Percentiles rank a stretch among this genome's conserved stretches.
phyloP scores from a whole-genome alignment of 2,329 filamentous ascomycete genomes.

The Cytospora chrysosperma region DNA sequence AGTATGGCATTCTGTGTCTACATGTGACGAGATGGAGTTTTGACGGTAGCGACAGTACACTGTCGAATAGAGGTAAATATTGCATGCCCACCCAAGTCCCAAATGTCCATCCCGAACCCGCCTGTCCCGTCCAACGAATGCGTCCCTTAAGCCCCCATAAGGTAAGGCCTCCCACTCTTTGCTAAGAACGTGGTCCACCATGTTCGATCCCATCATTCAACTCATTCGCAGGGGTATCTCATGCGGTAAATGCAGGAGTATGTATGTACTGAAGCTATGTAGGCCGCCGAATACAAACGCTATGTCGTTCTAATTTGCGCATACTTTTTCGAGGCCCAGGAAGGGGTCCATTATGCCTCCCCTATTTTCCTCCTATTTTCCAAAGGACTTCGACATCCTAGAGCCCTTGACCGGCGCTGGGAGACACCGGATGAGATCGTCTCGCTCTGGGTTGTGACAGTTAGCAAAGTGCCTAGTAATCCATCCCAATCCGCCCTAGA shows the following conservation, averaged over 20 bases:
- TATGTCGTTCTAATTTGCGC: constrained; percentile 3
- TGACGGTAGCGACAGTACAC: neutral
- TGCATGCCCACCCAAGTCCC: neutral
- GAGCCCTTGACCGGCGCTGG: constrained; percentile 58
- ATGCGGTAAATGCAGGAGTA: constrained; percentile 25
- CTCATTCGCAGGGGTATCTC: constrained; percentile 22
- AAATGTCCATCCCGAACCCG: neutral
- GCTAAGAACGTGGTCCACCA: neutral
- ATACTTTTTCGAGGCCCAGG: neutral
- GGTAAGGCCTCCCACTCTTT: neutral
- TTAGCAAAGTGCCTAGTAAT: constrained; percentile 24
- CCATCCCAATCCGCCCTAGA: neutral
- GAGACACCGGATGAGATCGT: constrained; percentile 50
- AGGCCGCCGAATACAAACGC: constrained; percentile 19
- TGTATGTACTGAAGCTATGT: constrained; percentile 11
- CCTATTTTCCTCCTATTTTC: constrained; percentile 26
- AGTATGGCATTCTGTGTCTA: neutral
- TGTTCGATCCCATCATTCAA: constrained; percentile 4
- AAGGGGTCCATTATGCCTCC: neutral
- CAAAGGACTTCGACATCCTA: constrained; percentile 34
- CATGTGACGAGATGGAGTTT: neutral
- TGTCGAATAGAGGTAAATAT: neutral
- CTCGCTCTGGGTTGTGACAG: constrained; percentile 46
- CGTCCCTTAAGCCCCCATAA: neutral
- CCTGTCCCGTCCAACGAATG: neutral